Evolutionary conservation across 192 early-diverging fungal species (phyloP).

Genomic region (Chytriomyces hyalinus): DNA sequence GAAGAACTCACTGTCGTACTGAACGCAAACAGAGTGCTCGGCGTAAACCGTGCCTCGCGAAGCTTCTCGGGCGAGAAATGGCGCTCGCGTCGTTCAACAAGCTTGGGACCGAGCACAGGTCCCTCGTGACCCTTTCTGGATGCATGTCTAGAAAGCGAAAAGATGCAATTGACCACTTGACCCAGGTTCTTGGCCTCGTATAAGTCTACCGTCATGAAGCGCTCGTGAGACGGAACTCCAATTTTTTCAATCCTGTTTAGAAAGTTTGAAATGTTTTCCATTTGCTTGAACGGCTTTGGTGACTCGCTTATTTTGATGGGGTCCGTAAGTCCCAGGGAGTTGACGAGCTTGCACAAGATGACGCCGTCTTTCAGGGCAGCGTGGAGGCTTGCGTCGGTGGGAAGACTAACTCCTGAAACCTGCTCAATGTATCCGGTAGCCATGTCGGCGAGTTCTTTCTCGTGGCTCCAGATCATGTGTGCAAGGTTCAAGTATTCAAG

Average conservation of each 20-base stretch:
- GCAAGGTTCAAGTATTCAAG: too few species aligned
- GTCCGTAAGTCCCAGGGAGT: slow-evolving; percentile 6
- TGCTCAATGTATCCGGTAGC: slow-evolving; percentile 66
- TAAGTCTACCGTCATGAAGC: slow-evolving; percentile 78
- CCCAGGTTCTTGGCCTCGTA: slow-evolving; percentile 76
- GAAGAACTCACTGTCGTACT: slow-evolving; percentile 9
- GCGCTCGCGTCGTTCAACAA: slow-evolving; percentile 58
- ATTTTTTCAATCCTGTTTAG: slow-evolving; percentile 33
- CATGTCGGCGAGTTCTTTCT: slow-evolving; percentile 34
- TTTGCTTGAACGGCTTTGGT: slow-evolving; percentile 47
- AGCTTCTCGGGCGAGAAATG: slow-evolving; percentile 64
- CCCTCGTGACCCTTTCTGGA: slow-evolving; percentile 55
- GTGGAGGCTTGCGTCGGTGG: slow-evolving; percentile 55
- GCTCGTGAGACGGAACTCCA: slow-evolving; percentile 69
- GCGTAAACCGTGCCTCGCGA: slow-evolving; percentile 45
- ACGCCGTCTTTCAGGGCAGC: slow-evolving; percentile 69
- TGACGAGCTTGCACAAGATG: slow-evolving; percentile 63
- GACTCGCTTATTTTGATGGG: slow-evolving; percentile 39
- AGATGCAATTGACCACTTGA: slow-evolving; percentile 67
- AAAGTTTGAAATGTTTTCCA: slow-evolving; percentile 43
- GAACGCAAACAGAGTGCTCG: slow-evolving; percentile 28
- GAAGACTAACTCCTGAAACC: slow-evolving; percentile 54
- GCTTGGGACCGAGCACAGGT: slow-evolving; percentile 65
- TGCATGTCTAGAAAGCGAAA: slow-evolving; percentile 69
- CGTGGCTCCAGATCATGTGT: too few species aligned